Conservation (phyloP, 345 rosid genomes). For the Turnera subulata region DNA sequence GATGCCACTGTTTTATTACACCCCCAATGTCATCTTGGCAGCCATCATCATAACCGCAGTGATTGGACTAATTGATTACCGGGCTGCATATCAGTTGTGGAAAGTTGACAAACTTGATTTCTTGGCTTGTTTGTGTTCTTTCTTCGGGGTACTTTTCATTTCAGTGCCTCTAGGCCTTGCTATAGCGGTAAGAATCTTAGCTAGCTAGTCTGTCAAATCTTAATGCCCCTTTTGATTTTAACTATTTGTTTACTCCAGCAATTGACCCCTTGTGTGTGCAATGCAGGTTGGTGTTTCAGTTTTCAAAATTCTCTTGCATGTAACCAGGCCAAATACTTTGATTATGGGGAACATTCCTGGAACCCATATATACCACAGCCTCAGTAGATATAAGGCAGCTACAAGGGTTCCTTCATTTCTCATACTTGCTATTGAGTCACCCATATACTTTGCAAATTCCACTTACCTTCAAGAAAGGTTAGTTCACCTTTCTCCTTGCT, state of each 20-base stretch:
- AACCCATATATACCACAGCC: slow-evolving; percentile 75
- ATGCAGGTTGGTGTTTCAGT: slow-evolving; percentile 88
- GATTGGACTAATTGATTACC: slow-evolving; percentile 80
- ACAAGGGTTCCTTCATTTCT: slow-evolving; percentile 68
- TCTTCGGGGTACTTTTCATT: slow-evolving; percentile 89
- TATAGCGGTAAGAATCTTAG: slow-evolving; percentile 58
- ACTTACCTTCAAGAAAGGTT: slow-evolving; percentile 94
- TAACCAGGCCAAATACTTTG: slow-evolving; percentile 78
- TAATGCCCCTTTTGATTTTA: no score
- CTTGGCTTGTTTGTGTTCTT: slow-evolving; percentile 75
- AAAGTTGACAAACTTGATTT: slow-evolving; percentile 97
- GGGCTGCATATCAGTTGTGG: slow-evolving; percentile 61
- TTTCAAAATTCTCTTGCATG: slow-evolving; percentile 76
- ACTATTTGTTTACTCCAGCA: no score
- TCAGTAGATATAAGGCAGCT: slow-evolving; percentile 64
- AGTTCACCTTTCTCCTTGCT: slow-evolving; percentile 4
- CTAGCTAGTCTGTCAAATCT: no score
- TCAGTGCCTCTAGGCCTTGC: slow-evolving; percentile 91
- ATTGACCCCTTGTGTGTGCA: slow-evolving; percentile 2
- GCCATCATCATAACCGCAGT: slow-evolving; percentile 94
- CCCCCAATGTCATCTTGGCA: slow-evolving; percentile 79
- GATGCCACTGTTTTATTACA: slow-evolving; percentile 91
- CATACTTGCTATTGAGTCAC: slow-evolving; percentile 76
- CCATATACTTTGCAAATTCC: slow-evolving; percentile 83
- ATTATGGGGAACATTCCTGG: slow-evolving; percentile 74